phyloP scores from a whole-genome alignment of 2,329 filamentous ascomycete species.

The Pleomassaria siparia region DNA sequence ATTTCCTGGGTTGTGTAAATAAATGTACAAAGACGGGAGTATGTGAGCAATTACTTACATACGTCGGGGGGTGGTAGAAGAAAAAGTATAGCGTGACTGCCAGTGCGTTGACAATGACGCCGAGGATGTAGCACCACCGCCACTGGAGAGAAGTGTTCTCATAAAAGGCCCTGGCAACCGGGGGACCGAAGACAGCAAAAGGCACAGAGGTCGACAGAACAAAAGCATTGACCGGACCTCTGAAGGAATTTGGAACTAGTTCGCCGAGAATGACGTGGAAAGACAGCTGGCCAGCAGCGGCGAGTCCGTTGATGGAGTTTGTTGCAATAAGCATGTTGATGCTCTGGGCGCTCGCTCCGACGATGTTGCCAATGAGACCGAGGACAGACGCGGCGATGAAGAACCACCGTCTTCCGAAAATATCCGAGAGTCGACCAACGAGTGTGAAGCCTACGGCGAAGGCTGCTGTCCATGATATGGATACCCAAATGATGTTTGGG shows the following conservation, averaged over 20 bases:
- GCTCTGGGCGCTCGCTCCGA: slow-evolving; percentile 30
- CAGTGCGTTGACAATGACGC: slow-evolving; percentile 31
- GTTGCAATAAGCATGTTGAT: slow-evolving; percentile 33
- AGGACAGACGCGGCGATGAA: slow-evolving; percentile 40
- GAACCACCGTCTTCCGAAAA: slow-evolving; percentile 41
- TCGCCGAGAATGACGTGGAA: slow-evolving; percentile 44
- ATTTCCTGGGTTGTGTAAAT: slow-evolving; percentile 26
- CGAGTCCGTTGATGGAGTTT: slow-evolving; percentile 41
- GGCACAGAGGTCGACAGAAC: slow-evolving; percentile 31
- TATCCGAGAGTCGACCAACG: slow-evolving; percentile 42
- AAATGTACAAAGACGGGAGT: neutral
- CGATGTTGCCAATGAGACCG: slow-evolving; percentile 35
- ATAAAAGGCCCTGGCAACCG: slow-evolving; percentile 31
- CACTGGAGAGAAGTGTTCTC: slow-evolving; percentile 33
- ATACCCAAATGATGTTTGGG: slow-evolving; percentile 43
- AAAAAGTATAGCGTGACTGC: slow-evolving; percentile 35
- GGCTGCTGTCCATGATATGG: slow-evolving; percentile 37
- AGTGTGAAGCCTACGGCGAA: slow-evolving; percentile 42
- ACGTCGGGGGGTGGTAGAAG: slow-evolving; percentile 41
- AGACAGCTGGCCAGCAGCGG: slow-evolving; percentile 42
- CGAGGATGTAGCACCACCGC: slow-evolving; percentile 36
- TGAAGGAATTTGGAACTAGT: slow-evolving; percentile 37
- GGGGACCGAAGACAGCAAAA: slow-evolving; percentile 35
- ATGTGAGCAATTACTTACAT: slow-evolving; percentile 20
- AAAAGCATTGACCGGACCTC: slow-evolving; percentile 41